Evolutionary conservation across 495 filamentous ascomycete species (phyloP).

Genomic region (Penicillium paradoxum): DNA sequence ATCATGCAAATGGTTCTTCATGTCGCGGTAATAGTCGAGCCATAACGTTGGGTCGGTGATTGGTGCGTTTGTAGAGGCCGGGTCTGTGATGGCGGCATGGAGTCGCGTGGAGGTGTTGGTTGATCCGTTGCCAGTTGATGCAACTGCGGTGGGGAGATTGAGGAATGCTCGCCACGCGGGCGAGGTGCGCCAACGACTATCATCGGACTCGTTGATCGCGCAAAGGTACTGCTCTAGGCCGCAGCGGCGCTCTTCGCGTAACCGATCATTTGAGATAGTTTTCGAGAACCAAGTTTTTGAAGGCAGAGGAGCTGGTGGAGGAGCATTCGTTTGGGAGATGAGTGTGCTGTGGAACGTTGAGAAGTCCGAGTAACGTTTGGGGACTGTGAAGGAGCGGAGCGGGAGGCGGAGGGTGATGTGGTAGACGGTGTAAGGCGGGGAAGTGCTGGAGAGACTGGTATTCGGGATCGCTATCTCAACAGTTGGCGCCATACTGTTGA

Average conservation of each 20-base stretch:
- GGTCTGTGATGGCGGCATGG: conserved; percentile 41
- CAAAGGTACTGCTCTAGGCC: conserved; percentile 78
- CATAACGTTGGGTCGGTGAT: conserved; percentile 76
- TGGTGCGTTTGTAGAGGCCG: conserved; percentile 40
- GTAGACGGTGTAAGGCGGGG: conserved; percentile 84
- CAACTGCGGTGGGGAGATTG: conserved; percentile 61
- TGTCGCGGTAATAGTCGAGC: conserved; percentile 79
- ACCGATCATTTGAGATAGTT: conserved; percentile 66
- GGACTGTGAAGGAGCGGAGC: conserved; percentile 77
- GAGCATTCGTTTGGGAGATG: conserved; percentile 52
- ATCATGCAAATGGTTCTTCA: conserved; percentile 79
- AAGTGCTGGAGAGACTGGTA: conserved; percentile 55
- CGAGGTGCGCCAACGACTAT: conserved; percentile 81
- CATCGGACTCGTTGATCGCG: conserved; percentile 68
- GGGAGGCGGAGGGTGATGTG: conserved; percentile 85
- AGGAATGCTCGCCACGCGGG: conserved; percentile 82
- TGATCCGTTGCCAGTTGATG: conserved; percentile 41
- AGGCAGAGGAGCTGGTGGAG: conserved; percentile 66
- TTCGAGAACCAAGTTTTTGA: conserved; percentile 81
- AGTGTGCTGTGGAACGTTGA: conserved; percentile 67
- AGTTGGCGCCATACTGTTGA: conserved; percentile 59
- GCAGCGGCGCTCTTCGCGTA: conserved; percentile 73
- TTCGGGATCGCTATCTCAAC: conserved; percentile 79
- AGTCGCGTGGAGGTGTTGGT: conserved; percentile 28
- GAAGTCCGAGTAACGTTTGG: conserved; percentile 96